phyloP scores from a whole-genome alignment of 2,329 filamentous ascomycete genomes.

The Rutstroemia sydowiana region DNA sequence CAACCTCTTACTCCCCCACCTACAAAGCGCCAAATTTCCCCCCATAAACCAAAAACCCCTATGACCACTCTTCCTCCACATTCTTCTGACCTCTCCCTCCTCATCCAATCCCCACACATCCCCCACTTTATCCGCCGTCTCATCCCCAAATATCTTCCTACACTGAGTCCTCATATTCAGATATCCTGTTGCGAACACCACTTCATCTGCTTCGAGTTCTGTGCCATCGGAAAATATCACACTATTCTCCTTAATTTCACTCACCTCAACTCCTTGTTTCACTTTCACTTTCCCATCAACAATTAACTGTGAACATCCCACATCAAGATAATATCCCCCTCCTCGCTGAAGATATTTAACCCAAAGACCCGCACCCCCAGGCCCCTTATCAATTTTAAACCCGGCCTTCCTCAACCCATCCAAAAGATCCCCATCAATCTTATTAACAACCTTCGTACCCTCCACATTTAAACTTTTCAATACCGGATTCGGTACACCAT shows the following conservation, averaged over 20 bases:
- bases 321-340: constrained; percentile 51
- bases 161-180: constrained; percentile 46
- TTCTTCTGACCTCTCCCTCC: constrained; percentile 41
- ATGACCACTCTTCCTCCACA: constrained; percentile 41
- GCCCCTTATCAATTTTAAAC: constrained; percentile 50
- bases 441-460: constrained; percentile 32
- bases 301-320: constrained; percentile 45
- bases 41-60: constrained; percentile 46
- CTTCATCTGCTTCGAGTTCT: constrained; percentile 42
- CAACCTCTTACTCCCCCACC: constrained; percentile 39
- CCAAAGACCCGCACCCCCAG: constrained; percentile 45
- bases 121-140: constrained; percentile 40
- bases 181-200: constrained; percentile 43
- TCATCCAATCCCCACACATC: constrained; percentile 44
- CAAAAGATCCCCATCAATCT: constrained; percentile 34
- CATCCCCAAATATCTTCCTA: constrained; percentile 42
- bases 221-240: constrained; percentile 38
- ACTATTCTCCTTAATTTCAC: constrained; percentile 33
- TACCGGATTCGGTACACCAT: constrained; percentile 50
- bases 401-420: constrained; percentile 46
- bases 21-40: constrained; percentile 42
- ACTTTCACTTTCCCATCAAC: constrained; percentile 45
- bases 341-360: constrained; percentile 54
- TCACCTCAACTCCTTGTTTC: constrained; percentile 40
- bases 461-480: constrained; percentile 51